Evolutionary conservation across 305 asterid genomes (phyloP).

Genomic region (Fraxinus sp.): DNA sequence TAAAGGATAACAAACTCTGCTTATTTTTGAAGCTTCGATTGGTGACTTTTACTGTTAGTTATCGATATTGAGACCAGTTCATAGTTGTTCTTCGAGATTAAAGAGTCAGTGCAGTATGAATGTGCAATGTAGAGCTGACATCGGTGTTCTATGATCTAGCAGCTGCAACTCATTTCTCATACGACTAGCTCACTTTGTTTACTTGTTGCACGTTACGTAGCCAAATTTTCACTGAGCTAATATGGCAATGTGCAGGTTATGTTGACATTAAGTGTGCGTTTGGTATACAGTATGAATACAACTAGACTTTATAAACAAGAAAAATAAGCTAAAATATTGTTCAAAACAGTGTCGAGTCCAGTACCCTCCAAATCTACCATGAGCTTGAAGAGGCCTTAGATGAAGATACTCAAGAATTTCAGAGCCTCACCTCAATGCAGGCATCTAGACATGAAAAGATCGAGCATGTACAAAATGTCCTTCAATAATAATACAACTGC

Average conservation of each 20-base stretch:
- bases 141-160: slow-evolving; percentile 14
- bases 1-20: slow-evolving; percentile 13
- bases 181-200: background rate
- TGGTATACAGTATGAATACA: too few relatives aligned
- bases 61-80: background rate
- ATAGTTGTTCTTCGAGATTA: slow-evolving; percentile 16
- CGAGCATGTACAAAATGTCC: background rate
- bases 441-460: background rate
- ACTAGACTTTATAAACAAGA: too few relatives aligned
- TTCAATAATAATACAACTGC: background rate
- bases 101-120: slow-evolving; percentile 14
- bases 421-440: background rate
- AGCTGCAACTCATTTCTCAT: background rate
- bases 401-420: background rate
- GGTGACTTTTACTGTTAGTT: slow-evolving; percentile 13
- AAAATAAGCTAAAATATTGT: background rate
- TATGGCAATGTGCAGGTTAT: background rate
- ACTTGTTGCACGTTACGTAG: background rate
- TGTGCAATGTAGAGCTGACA: slow-evolving; percentile 27
- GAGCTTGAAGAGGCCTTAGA: background rate
- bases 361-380: background rate
- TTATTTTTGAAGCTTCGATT: slow-evolving; percentile 18
- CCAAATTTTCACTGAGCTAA: background rate
- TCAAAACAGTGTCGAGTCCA: background rate
- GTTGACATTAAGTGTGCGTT: background rate